phyloP scores from a whole-genome alignment of 2,329 filamentous ascomycete genomes.

The Didymella pinodella region DNA sequence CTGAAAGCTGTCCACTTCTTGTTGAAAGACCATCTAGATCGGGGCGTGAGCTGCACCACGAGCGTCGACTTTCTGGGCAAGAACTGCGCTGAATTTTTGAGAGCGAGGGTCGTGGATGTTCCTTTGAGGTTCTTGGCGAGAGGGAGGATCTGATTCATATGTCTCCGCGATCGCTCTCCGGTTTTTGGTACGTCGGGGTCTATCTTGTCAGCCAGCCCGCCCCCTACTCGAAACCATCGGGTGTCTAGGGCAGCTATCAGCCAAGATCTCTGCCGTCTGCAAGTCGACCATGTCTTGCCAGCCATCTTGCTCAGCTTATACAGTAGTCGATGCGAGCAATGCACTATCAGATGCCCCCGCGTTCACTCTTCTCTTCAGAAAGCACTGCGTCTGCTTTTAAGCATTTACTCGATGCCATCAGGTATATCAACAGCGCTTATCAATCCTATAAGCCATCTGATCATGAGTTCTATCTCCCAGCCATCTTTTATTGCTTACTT shows the following conservation, averaged over 20 bases:
- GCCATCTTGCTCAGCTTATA: neutral
- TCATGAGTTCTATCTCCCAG: neutral
- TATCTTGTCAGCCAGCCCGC: no score
- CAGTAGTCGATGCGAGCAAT: neutral
- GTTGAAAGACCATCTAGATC: slow-evolving; percentile 37
- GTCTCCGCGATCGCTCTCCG: neutral
- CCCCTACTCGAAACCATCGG: neutral
- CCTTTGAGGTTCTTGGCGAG: slow-evolving; percentile 35
- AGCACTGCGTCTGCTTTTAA: neutral
- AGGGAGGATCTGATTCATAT: slow-evolving; percentile 28
- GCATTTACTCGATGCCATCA: neutral
- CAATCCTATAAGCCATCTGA: neutral
- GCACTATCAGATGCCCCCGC: neutral
- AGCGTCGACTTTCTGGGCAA: slow-evolving; percentile 41
- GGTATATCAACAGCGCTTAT: neutral
- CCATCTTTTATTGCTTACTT: slow-evolving; percentile 7
- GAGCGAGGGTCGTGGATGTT: slow-evolving; percentile 31
- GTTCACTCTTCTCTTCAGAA: no score
- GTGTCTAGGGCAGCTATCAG: neutral
- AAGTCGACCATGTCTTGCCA: neutral
- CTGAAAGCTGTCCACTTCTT: slow-evolving; percentile 39
- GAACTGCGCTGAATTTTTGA: slow-evolving; percentile 41
- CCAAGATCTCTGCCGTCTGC: neutral
- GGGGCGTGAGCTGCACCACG: slow-evolving; percentile 37
- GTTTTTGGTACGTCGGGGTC: no score